Evolutionary conservation across 140 eudicot genomes (phyloP), one percentile per base, ranked within the genome.

Genomic region (Flaveria floridana): DNA sequence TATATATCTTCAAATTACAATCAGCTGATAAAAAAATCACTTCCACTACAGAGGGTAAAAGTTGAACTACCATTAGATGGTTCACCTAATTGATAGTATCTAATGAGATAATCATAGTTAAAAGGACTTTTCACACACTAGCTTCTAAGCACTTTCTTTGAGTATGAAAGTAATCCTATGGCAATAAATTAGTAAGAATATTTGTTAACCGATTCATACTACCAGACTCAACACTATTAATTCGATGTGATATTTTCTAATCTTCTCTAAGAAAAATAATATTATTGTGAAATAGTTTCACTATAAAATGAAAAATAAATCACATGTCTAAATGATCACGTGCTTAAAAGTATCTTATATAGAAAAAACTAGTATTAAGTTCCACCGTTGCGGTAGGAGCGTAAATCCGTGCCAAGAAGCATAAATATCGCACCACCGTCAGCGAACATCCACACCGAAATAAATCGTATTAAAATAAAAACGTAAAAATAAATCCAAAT

Each of bases 71-170:
- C 37, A 2, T 59, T 59, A 10, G 66, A 16, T 59, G 66, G 66
- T 23, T 14, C n/a, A 0, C 65, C 34, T 58, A 21, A 58, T 5
- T 20, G 20, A 50, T 50, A 50, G 56, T 44, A 44, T 25, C 23
- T 30, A 21, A 21, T 23, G 7, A 37, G 66, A 59, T 10, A 25
- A 12, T 59, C 3, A 9, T 30, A 59, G 37, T 59, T 59, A 3
- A 20, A 23, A 23, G 39, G 37, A 9, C 16, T 58, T 58, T 23
- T 0, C 65, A 58, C 65, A 58, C 65, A 9, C 37, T 23, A 58
- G 28, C 65, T 58, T 58, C 37, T 58, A 21, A 34, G n/a, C 65
- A 11, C 65, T 58, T 58, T 58, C 65, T 58, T 58, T 51, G 15
- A 58, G 34, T 58, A 34, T 58, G 37, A 58, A 58, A 21, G 25